phyloP scores from a whole-genome alignment of 768 basidiomycete species.

The Leccinum variicolor region DNA sequence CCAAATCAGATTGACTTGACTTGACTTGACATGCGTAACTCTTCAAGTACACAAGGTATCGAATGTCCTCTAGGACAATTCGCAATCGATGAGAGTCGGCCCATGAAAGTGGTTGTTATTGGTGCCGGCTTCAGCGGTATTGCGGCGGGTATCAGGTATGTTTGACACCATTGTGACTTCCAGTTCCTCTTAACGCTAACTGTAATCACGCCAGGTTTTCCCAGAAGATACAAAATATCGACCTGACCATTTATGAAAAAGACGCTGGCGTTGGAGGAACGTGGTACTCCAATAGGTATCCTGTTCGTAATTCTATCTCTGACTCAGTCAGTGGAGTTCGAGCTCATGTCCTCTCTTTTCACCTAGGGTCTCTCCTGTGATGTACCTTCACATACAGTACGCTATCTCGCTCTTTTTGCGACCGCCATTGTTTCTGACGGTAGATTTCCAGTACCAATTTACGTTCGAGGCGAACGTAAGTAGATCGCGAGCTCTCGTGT shows the following conservation, averaged over 20 bases:
- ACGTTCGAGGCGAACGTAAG: slow-evolving; percentile 53
- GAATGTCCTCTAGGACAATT: not conserved
- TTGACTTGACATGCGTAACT: not conserved
- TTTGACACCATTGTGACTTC: not conserved
- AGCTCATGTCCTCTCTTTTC: not conserved
- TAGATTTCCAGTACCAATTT: slow-evolving; percentile 47
- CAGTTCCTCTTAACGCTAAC: not conserved
- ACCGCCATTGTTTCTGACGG: not conserved
- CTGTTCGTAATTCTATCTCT: slow-evolving; percentile 30
- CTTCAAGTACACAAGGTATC: not conserved
- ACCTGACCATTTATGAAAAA: slow-evolving; percentile 58
- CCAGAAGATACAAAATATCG: slow-evolving; percentile 37
- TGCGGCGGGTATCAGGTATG: not conserved
- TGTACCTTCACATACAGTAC: slow-evolving; percentile 53
- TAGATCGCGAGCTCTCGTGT: not conserved
- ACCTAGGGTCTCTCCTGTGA: slow-evolving; percentile 56
- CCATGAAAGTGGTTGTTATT: not conserved
- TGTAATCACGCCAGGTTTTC: not conserved
- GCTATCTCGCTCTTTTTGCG: slow-evolving; percentile 14
- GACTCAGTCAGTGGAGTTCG: not conserved
- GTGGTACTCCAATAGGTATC: slow-evolving; percentile 57
- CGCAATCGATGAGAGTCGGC: not conserved
- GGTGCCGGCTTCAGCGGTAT: not conserved
- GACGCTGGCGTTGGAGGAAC: slow-evolving; percentile 58
- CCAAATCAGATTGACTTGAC: not conserved